Base-by-base conservation (phyloP, 257 asterid species). In the Petunia axillaris region DNA sequence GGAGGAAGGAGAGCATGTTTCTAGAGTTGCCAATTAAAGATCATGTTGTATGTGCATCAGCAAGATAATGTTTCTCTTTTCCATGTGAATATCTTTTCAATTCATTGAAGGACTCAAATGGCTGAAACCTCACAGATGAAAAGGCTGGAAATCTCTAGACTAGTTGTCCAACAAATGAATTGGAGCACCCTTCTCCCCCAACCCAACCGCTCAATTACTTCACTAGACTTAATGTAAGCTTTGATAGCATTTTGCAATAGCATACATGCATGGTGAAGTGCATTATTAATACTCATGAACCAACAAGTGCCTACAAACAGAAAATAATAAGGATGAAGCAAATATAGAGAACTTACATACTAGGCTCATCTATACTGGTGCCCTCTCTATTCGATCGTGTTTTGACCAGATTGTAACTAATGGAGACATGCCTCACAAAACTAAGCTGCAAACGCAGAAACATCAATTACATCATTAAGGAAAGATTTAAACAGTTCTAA, bases 381-480 rank as follows among this genome's bases (percentile, higher is more conserved):
- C 66, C 83, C 79, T 83, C 87, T 75, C 39, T 80, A 76, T 78
- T 85, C 15, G 89, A 82, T 76, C 82, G 65, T 4, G 85, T 82
- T 82, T 80, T 91, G 79, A 44, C 86, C 85, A 90, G 64, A 83
- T 89, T 82, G 87, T 89, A 85, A 78, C 84, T 48, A 74, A 77
- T 82, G 43, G 95, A 87, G 66, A 80, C 86, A 67, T 89, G 95
- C 71, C 84, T 93, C 58, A 60, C 54, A 85, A 94, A 94, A 81
- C 86, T 90, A 86, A 94, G 93, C 98, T 94, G 96, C 86, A 87
- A 37, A 39, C 60, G 36, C 64, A 75, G 10, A 67, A n/a, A 10
- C 58, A 38, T 62, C 9, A 50, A 15, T 60, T 40, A 67, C 39
- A 8, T 25, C 5, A 54, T 39, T 37, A 54, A 74, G 60, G 52